phyloP scores from a whole-genome alignment of 306 rosid genomes.

The Gleditsia sinensis region DNA sequence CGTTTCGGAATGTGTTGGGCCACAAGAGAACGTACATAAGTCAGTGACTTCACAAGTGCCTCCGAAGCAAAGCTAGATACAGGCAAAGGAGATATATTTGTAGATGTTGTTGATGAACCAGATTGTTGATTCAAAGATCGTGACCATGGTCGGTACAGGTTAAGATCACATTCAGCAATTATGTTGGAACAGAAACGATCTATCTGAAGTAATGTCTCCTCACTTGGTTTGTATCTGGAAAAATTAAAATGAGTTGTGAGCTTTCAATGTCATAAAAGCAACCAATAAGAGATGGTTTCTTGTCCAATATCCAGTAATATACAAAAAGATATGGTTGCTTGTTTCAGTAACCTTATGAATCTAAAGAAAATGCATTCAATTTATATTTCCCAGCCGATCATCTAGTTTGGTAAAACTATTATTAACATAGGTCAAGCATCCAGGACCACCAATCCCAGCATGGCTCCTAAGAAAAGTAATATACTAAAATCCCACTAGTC shows the following conservation, averaged over 20 bases:
- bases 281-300: conserved; percentile 9
- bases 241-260: conserved; percentile 30
- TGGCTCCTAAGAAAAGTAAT: neutral
- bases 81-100: conserved; percentile 64
- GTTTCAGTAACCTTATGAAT: conserved; percentile 16
- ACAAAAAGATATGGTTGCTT: conserved; percentile 21
- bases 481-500: neutral
- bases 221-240: conserved; percentile 89
- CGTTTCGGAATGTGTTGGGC: conserved; percentile 87
- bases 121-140: conserved; percentile 59
- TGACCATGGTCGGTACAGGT: conserved; percentile 64
- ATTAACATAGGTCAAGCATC: neutral
- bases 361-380: conserved; percentile 17
- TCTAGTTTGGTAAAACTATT: neutral
- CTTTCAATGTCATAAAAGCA: conserved; percentile 30
- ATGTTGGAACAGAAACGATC: conserved; percentile 94
- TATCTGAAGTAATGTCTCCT: conserved; percentile 87
- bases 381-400: neutral
- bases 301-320: conserved; percentile 13
- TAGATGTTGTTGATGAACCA: conserved; percentile 60
- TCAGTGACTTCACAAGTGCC: conserved; percentile 82
- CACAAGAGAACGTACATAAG: conserved; percentile 93
- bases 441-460: neutral
- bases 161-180: conserved; percentile 77
- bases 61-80: conserved; percentile 84